Evolutionary conservation across 1,139 yeast species (phyloP).

Genomic region (Candida frijolesensis): DNA sequence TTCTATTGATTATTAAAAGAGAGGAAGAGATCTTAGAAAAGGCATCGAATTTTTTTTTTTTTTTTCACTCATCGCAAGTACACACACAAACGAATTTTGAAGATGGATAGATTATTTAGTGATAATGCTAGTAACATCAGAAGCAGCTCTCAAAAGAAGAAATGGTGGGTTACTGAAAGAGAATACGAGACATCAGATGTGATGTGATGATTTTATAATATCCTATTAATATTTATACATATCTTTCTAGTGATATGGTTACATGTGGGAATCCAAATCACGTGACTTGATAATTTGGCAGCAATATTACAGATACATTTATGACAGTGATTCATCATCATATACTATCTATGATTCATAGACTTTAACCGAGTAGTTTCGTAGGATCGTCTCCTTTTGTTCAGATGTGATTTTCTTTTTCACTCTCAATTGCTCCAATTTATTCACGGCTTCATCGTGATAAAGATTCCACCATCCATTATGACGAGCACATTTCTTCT

Average conservation of each 20-base stretch:
- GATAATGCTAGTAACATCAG: not conserved
- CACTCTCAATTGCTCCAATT: slow-evolving; percentile 28
- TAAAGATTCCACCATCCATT: slow-evolving; percentile 65
- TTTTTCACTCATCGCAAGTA: slow-evolving; percentile 12
- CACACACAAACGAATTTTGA: not conserved
- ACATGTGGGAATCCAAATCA: no score
- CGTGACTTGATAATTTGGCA: no score
- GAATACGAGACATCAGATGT: no score
- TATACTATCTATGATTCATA: slow-evolving; percentile 25
- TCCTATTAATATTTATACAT: no score
- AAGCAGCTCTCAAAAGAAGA: not conserved
- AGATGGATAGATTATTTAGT: not conserved
- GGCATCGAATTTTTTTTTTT: slow-evolving; percentile 2
- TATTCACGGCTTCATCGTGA: slow-evolving; percentile 44
- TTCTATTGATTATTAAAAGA: slow-evolving; percentile 1
- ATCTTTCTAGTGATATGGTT: no score
- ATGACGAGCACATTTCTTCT: slow-evolving; percentile 67
- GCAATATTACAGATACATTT: no score
- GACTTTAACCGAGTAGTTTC: slow-evolving; percentile 37
- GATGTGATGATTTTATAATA: no score
- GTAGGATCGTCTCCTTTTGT: slow-evolving; percentile 26
- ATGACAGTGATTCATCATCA: not conserved
- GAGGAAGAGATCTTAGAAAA: not conserved
- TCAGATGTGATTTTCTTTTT: slow-evolving; percentile 25
- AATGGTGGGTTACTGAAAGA: no score